Base-by-base conservation (phyloP, 805 yeast species). In the Wickerhamomyces bisporus region DNA sequence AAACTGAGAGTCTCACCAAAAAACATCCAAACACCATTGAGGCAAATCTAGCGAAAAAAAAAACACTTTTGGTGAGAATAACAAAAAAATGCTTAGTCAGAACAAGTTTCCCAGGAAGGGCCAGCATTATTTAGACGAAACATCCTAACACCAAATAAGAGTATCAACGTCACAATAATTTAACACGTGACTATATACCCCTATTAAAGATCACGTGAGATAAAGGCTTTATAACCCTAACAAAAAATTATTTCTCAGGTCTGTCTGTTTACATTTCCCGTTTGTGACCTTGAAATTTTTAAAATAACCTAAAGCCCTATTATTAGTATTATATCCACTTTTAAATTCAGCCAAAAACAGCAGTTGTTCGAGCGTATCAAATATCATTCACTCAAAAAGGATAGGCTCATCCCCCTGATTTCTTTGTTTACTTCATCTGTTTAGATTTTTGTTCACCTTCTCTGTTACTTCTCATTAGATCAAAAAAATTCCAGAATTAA, bases 1-100 rank as follows among this genome's bases (percentile, higher is more conserved):
- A 44, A 41, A 40, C 32, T 18, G 18, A 18, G 40, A 37, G 40
- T 37, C 40, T 12, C 12, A 27, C 25, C n/a, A 20, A 23, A n/a
- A 28, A 16, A 23, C 24, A 36, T 13, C 32, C 32, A 20, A 9
- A 27, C 31, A 34, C 31, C 36, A 19, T 7, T 21, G 10, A 21
- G 24, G 7, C 7, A 21, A 21, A 18, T 17, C n/a, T 6, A 3
- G 10, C 20, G 26, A 20, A 30, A 14, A 30, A n/a, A n/a, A 13
- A 14, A 15, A n/a, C 27, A 26, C 27, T 6, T 27, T 11, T 28
- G 24, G 7, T 21, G 24, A 10, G 10, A 10, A 7, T 10, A 21
- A 21, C 7, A 10, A 7, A 21, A 21, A 7, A 10, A 21, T 21
- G 31, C 20, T 28, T 28, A 28, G 21, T 28, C 31, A 28, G n/a